Conservation (phyloP, 306 rosid species). For the Cucumis melo region DNA sequence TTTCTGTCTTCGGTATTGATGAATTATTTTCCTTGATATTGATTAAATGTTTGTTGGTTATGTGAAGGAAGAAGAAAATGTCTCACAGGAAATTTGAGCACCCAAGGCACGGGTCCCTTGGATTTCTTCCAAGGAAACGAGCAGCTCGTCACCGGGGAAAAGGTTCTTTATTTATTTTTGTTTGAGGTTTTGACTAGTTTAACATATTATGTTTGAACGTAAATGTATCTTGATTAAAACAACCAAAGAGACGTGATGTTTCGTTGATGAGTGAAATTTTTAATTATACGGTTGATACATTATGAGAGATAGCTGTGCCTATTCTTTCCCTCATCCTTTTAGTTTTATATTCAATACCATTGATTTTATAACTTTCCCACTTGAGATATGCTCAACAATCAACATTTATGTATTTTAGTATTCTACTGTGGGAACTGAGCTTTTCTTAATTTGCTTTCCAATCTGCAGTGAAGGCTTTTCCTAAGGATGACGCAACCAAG, state of each 20-base stretch:
- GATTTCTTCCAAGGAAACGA: slow-evolving; percentile 79
- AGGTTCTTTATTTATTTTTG: slow-evolving; percentile 26
- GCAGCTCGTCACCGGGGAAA: slow-evolving; percentile 79
- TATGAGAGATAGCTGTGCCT: not conserved
- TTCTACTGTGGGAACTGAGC: too few species aligned
- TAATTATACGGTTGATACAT: not conserved
- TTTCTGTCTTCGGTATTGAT: not conserved
- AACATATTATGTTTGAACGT: not conserved
- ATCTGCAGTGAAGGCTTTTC: slow-evolving; percentile 73
- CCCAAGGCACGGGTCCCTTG: slow-evolving; percentile 81
- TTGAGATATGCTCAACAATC: not conserved
- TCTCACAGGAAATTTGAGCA: slow-evolving; percentile 92
- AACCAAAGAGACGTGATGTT: not conserved
- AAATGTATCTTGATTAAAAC: not conserved
- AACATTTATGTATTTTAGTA: not conserved
- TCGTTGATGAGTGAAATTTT: not conserved
- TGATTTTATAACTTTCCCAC: not conserved
- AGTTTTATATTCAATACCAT: too few species aligned
- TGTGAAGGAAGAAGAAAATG: slow-evolving; percentile 24
- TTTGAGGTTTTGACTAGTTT: not conserved
- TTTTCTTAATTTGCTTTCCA: not conserved
- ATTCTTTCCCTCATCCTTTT: too few species aligned
- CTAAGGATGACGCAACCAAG: slow-evolving; percentile 62
- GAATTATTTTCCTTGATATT: not conserved
- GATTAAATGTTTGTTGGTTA: not conserved